Percentiles rank a stretch among this genome's conserved stretches.
Evolutionary conservation across 2,329 filamentous ascomycete species (phyloP).

Genomic region (Nannizzia gypsea): DNA sequence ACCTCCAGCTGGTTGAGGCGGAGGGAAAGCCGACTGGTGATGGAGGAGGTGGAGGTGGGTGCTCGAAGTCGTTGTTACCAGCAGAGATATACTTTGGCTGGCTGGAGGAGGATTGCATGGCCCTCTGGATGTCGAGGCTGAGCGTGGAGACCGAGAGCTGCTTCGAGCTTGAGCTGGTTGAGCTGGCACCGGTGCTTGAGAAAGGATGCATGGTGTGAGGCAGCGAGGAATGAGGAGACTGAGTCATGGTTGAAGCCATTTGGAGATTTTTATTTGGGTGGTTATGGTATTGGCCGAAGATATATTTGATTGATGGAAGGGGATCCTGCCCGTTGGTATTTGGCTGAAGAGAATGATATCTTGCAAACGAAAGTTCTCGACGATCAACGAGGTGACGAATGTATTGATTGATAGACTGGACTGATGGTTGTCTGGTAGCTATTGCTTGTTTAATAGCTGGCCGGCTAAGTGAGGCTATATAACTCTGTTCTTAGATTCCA

Average conservation of each 20-base stretch:
- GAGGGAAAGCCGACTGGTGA: constrained; percentile 19
- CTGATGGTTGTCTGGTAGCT: too few relatives aligned
- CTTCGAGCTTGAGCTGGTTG: background rate
- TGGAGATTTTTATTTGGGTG: background rate
- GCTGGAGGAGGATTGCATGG: constrained; percentile 27
- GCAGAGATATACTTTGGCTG: constrained; percentile 23
- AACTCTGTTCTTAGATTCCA: background rate
- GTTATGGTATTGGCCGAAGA: background rate
- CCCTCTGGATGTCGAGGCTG: constrained; percentile 29
- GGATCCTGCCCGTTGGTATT: background rate
- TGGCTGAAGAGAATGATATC: background rate
- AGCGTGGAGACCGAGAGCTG: constrained; percentile 15
- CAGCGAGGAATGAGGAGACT: constrained; percentile 5
- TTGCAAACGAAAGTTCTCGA: background rate
- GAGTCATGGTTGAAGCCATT: constrained; percentile 7
- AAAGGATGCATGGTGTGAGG: constrained; percentile 3
- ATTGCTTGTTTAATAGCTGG: background rate
- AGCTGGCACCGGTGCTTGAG: background rate
- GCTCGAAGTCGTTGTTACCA: constrained; percentile 20
- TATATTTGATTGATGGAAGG: background rate
- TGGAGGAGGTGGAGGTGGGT: constrained; percentile 24
- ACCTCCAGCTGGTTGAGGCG: background rate
- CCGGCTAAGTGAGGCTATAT: background rate
- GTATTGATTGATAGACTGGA: background rate
- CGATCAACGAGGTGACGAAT: background rate